These are phyloP conservation scores for Diaporthe citriasiana DNA, from an alignment of 2,329 filamentous ascomycete species.

Conservation along the genomic window DNA sequence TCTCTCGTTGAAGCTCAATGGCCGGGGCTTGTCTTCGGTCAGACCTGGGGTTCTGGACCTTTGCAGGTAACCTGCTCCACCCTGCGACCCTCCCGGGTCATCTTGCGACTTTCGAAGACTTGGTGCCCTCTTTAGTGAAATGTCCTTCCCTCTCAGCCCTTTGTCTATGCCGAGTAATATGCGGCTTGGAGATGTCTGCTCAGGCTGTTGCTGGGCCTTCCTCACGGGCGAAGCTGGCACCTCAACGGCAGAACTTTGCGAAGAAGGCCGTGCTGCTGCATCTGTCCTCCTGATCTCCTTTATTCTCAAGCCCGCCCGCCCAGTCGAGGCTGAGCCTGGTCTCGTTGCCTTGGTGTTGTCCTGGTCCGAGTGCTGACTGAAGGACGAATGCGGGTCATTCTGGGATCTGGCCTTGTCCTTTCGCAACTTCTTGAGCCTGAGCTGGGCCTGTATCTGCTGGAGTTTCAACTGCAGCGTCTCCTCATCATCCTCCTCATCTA, in stretches of 20 bases:
- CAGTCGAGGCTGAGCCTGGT: constrained; percentile 37
- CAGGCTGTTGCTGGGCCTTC: constrained; percentile 62
- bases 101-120: constrained; percentile 57
- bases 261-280: constrained; percentile 32
- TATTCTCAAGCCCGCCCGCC: constrained; percentile 35
- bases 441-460: constrained; percentile 87
- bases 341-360: constrained; percentile 40
- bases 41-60: constrained; percentile 58
- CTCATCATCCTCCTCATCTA: constrained; percentile 81
- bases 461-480: constrained; percentile 90
- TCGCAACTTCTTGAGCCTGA: constrained; percentile 90
- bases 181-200: constrained; percentile 82
- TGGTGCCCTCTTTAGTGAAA: constrained; percentile 84
- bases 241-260: constrained; percentile 65
- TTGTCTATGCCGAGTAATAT: constrained; percentile 91
- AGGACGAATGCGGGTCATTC: constrained; percentile 28
- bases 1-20: constrained; percentile 84
- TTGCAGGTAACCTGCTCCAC: constrained; percentile 59
- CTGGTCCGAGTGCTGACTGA: constrained; percentile 46
- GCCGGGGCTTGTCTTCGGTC: constrained; percentile 52
- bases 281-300: constrained; percentile 42
- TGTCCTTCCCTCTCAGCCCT: constrained; percentile 81
- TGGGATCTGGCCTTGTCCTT: constrained; percentile 64
- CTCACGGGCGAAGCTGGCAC: constrained; percentile 83
- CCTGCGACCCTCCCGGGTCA: constrained; percentile 47